A percentile compares a stretch with the other conserved stretches of the same genome.
Conservation (phyloP, 257 asterid species). For the Schizonepeta tenuifolia region DNA sequence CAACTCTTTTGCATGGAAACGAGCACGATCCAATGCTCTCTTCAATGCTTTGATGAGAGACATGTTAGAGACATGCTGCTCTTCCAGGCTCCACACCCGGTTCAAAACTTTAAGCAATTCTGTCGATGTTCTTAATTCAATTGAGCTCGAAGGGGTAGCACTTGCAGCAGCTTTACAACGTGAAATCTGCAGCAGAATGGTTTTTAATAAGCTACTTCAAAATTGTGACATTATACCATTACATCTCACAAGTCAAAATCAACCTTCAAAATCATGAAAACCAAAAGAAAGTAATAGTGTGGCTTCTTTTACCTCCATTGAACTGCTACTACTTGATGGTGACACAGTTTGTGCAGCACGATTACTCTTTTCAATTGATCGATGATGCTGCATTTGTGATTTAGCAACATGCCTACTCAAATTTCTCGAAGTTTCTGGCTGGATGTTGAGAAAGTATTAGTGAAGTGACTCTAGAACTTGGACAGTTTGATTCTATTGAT, state of each 20-base stretch:
- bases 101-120: conserved; percentile 76
- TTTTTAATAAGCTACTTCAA: background rate
- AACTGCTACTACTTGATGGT: conserved; percentile 79
- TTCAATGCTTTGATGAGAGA: conserved; percentile 65
- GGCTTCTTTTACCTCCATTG: conserved; percentile 62
- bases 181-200: conserved; percentile 54
- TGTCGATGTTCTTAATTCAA: conserved; percentile 70
- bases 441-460: conserved; percentile 18
- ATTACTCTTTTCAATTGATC: conserved; percentile 47
- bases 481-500: background rate
- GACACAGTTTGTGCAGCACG: conserved; percentile 75
- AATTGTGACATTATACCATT: background rate
- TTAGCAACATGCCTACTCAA: conserved; percentile 69
- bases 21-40: conserved; percentile 69
- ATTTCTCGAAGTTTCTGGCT: conserved; percentile 78
- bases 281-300: background rate
- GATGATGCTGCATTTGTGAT: conserved; percentile 68
- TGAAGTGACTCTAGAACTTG: conserved; percentile 7
- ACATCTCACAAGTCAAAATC: conserved; percentile 12
- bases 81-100: conserved; percentile 86
- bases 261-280: background rate
- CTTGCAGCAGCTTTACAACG: conserved; percentile 71
- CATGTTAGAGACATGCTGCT: conserved; percentile 68
- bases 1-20: no score
- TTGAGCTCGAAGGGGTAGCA: conserved; percentile 72